Evolutionary conservation across 2,329 filamentous ascomycete species (phyloP).

Genomic region (Pseudogymnoascus sp.): DNA sequence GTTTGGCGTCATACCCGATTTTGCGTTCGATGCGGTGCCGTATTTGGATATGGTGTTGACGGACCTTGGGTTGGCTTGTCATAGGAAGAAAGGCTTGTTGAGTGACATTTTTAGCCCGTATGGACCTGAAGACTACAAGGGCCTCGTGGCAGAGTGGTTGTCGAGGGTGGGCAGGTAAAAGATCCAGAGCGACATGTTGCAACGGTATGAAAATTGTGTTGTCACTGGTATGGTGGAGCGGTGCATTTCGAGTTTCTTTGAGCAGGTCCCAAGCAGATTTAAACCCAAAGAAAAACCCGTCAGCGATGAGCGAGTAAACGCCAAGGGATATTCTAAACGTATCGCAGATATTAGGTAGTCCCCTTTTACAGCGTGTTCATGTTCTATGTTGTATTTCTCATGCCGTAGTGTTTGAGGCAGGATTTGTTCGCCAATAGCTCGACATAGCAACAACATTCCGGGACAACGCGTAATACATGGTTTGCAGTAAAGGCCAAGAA

Average conservation of each 20-base stretch:
- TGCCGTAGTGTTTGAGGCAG: too few relatives aligned
- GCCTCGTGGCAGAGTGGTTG: constrained; percentile 36
- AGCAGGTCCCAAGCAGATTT: background rate
- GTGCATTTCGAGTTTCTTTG: background rate
- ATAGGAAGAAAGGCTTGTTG: constrained; percentile 42
- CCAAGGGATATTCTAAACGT: background rate
- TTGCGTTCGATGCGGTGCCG: constrained; percentile 68
- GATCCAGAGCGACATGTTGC: background rate
- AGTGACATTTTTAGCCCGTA: constrained; percentile 37
- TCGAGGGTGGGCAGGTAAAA: background rate
- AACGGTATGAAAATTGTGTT: background rate
- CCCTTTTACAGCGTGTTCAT: background rate
- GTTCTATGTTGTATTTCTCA: background rate
- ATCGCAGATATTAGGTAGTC: background rate
- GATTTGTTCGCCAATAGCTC: background rate
- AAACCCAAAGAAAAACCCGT: background rate
- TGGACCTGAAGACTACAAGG: constrained; percentile 37
- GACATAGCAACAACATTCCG: background rate
- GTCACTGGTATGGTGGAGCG: background rate
- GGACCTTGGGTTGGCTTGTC: constrained; percentile 53
- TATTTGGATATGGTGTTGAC: constrained; percentile 61
- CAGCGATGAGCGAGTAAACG: background rate
- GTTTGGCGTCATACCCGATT: constrained; percentile 56
- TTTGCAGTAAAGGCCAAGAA: background rate
- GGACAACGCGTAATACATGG: background rate